Evolutionary conservation across 768 basidiomycete genomes (phyloP).

Genomic region (Hygrophorus pudorinus): DNA sequence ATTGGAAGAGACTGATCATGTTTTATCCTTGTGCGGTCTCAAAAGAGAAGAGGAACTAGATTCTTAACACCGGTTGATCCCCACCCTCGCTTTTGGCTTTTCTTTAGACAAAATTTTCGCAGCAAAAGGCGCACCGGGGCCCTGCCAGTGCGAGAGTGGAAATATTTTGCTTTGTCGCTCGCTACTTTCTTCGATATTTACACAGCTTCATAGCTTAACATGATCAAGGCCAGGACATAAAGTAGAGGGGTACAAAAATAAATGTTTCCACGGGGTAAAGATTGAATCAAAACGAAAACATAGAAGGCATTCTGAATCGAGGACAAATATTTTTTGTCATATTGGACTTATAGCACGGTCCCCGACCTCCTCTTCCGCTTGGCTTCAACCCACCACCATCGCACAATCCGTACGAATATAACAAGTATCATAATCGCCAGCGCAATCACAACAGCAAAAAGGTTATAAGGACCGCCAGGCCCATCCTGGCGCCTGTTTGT

Average conservation of each 20-base stretch:
- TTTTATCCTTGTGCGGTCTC: slow-evolving; percentile 20
- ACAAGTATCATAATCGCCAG: slow-evolving; percentile 34
- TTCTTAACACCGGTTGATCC: slow-evolving; percentile 5
- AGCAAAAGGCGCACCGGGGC: background rate
- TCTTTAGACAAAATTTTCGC: background rate
- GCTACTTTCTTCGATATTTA: too few relatives aligned
- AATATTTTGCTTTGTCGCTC: too few relatives aligned
- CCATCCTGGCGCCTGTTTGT: slow-evolving; percentile 27
- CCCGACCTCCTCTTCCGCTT: slow-evolving; percentile 24
- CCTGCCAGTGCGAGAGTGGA: too few relatives aligned
- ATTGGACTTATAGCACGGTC: slow-evolving; percentile 11
- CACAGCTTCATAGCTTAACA: too few relatives aligned
- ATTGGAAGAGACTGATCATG: slow-evolving; percentile 29
- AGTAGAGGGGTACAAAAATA: too few relatives aligned
- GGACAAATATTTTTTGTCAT: too few relatives aligned
- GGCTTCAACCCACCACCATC: slow-evolving; percentile 56
- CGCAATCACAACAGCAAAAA: slow-evolving; percentile 48
- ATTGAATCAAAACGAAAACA: too few relatives aligned
- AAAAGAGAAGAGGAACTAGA: slow-evolving; percentile 16
- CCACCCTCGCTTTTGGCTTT: background rate
- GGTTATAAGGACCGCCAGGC: slow-evolving; percentile 29
- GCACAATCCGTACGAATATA: slow-evolving; percentile 36
- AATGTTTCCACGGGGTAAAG: too few relatives aligned
- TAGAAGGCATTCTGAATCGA: too few relatives aligned
- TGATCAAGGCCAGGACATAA: too few relatives aligned